Conservation (phyloP, 1,284 basidiomycete species). For the Papiliotrema fonsecae region DNA sequence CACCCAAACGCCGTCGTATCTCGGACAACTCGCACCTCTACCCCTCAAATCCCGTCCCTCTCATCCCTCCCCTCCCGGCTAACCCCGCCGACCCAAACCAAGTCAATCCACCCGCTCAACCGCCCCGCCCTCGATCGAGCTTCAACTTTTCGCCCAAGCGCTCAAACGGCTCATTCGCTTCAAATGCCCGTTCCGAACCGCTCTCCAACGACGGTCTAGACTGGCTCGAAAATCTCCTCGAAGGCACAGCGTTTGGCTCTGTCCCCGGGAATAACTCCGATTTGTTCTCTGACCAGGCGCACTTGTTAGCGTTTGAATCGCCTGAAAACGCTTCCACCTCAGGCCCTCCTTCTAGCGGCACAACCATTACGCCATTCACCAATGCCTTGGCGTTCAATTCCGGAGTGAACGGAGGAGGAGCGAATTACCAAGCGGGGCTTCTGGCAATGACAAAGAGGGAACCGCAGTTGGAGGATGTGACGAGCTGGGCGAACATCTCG, state of each 20-base stretch:
- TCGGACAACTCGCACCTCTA: background rate
- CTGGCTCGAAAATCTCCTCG: constrained; percentile 17
- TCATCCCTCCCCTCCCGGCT: background rate
- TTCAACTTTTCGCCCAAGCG: constrained; percentile 15
- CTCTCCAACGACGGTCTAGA: constrained; percentile 9
- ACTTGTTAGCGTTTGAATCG: constrained; percentile 33
- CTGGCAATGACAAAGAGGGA: constrained; percentile 5
- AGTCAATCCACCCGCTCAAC: background rate
- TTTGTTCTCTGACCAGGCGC: constrained; percentile 35
- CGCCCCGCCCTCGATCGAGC: constrained; percentile 10
- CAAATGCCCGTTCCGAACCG: background rate
- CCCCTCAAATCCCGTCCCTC: background rate
- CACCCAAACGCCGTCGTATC: background rate
- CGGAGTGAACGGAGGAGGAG: background rate
- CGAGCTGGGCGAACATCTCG: constrained; percentile 42
- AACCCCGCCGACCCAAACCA: background rate
- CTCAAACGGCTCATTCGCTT: background rate
- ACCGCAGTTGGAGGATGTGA: constrained; percentile 44
- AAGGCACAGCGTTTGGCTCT: background rate
- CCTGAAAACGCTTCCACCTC: constrained; percentile 21
- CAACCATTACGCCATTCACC: background rate
- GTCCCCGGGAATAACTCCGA: constrained; percentile 7
- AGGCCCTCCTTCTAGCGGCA: background rate
- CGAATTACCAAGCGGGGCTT: background rate
- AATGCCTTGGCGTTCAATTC: too few relatives aligned